Evolutionary conservation across 495 filamentous ascomycete genomes (phyloP).

Genomic region (Aspergillus saccharolyticus): DNA sequence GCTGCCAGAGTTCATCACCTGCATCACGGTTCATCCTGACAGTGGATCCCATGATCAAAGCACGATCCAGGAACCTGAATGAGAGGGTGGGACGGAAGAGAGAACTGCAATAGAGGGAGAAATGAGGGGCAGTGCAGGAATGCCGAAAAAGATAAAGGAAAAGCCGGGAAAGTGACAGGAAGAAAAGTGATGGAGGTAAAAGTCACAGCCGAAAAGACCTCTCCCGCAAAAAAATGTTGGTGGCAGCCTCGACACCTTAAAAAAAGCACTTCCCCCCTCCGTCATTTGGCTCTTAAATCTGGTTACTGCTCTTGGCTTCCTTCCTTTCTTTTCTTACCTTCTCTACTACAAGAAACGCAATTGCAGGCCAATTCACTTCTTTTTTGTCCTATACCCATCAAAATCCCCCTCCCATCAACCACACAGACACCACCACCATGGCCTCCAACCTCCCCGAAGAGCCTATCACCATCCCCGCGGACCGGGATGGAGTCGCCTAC

Average conservation of each 20-base stretch:
- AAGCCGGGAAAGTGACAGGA: neutral
- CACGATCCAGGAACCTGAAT: neutral
- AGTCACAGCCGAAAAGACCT: neutral
- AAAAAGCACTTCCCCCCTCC: neutral
- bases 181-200: neutral
- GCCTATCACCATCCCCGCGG: slow-evolving; percentile 31
- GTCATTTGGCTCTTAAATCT: neutral
- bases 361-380: neutral
- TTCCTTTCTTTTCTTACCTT: neutral
- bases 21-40: neutral
- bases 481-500: slow-evolving; percentile 40
- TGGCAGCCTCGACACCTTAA: neutral
- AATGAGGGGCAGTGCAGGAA: neutral
- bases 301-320: neutral
- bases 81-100: neutral
- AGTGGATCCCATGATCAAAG: neutral
- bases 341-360: neutral
- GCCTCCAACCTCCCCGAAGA: slow-evolving; percentile 27
- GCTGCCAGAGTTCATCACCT: slow-evolving; percentile 1
- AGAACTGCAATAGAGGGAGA: neutral
- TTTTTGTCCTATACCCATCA: neutral
- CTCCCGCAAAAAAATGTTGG: neutral
- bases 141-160: neutral
- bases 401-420: neutral
- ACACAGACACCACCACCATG: slow-evolving; percentile 13